These are phyloP conservation scores for Solanum sparsipilum DNA, from an alignment of 257 asterid species.

Conservation along the genomic window DNA sequence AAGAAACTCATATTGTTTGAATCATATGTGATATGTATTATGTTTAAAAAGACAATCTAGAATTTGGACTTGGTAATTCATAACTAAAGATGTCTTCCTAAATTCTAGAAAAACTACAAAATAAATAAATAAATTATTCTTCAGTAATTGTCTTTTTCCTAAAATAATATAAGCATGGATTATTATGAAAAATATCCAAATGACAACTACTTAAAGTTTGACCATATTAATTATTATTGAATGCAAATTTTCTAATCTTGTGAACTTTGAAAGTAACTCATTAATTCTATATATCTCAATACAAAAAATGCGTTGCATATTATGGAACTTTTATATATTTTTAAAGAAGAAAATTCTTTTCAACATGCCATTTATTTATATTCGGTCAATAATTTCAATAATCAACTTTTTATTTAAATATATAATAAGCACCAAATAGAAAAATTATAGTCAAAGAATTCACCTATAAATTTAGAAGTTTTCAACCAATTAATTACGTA, in stretches of 20 bases:
- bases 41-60: background rate
- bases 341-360: background rate
- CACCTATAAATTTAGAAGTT: background rate
- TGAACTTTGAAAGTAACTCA: background rate
- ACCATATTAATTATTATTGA: background rate
- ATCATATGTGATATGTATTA: background rate
- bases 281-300: no score
- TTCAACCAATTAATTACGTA: background rate
- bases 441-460: background rate
- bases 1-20: background rate
- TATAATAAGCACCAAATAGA: background rate
- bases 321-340: background rate
- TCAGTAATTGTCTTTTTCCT: background rate
- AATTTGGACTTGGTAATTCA: background rate
- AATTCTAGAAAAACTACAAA: background rate
- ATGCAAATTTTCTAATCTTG: background rate
- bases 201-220: background rate
- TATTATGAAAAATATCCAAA: background rate
- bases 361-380: background rate
- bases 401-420: background rate
- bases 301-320: background rate
- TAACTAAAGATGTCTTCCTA: background rate
- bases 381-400: background rate
- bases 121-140: background rate
- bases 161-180: background rate